Evolutionary conservation across 2,329 filamentous ascomycete genomes (phyloP).

Genomic region (Botryotinia narcissicola): DNA sequence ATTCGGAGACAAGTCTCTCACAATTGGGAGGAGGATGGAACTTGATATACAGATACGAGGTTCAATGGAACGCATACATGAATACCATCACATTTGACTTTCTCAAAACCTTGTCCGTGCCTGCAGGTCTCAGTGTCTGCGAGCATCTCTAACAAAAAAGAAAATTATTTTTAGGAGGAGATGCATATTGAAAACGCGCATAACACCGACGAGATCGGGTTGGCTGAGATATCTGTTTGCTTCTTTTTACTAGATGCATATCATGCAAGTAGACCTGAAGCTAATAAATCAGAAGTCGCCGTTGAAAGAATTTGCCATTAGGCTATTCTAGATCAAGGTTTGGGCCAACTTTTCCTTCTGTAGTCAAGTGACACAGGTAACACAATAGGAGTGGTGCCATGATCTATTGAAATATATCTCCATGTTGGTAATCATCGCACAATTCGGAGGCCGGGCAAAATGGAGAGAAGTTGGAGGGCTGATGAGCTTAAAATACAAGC

Average conservation of each 20-base stretch:
- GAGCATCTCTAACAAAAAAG: conserved; percentile 3
- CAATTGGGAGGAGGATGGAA: not conserved
- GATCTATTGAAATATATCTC: conserved; percentile 1
- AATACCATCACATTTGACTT: conserved; percentile 11
- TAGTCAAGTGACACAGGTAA: not conserved
- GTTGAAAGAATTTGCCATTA: not conserved
- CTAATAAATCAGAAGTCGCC: not conserved
- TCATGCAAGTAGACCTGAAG: not conserved
- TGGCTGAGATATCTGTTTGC: conserved; percentile 14
- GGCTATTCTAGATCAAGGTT: not conserved
- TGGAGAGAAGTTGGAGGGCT: not conserved
- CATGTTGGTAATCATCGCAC: not conserved
- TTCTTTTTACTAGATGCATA: conserved; percentile 3
- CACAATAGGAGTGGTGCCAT: not conserved
- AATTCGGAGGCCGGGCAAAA: not conserved
- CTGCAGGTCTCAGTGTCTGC: conserved; percentile 16
- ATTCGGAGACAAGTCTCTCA: not conserved
- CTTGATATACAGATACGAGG: conserved; percentile 14
- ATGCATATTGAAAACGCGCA: conserved; percentile 3
- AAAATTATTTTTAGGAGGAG: not conserved
- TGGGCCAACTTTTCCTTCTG: not conserved
- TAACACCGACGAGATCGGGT: not conserved
- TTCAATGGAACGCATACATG: not conserved
- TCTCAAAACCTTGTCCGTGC: not conserved
- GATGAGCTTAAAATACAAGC: not conserved